Percentiles rank a stretch among this genome's conserved stretches.
phyloP scores from a whole-genome alignment of 352 stramenopile species.

The Phytophthora brassicae region DNA sequence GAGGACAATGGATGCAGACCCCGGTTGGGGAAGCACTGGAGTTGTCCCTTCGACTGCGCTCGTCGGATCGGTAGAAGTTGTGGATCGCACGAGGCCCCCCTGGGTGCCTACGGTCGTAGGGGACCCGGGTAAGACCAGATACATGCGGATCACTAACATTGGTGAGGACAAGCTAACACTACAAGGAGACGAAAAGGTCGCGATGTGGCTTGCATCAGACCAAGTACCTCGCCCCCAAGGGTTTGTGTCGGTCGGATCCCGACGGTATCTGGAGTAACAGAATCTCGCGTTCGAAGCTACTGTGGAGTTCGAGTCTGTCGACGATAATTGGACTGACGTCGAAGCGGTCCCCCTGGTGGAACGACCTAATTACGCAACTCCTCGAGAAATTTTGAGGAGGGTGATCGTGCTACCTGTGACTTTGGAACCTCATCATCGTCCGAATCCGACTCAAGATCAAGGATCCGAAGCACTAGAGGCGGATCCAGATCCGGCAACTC shows the following conservation, averaged over 20 bases:
- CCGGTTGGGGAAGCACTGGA: neutral
- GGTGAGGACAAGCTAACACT: neutral
- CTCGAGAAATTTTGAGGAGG: no score
- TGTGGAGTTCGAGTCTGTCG: neutral
- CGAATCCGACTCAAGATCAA: no score
- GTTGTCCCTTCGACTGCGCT: neutral
- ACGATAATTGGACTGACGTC: no score
- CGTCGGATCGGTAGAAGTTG: conserved; percentile 2
- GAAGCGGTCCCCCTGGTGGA: neutral
- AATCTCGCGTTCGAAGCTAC: conserved; percentile 8
- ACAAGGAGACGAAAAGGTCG: neutral
- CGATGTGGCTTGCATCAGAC: conserved; percentile 8
- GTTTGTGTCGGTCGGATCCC: conserved; percentile 9
- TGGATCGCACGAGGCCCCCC: neutral
- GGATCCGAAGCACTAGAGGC: no score
- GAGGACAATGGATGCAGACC: neutral
- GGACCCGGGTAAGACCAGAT: neutral
- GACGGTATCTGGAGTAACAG: conserved; percentile 14
- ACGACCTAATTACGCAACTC: neutral
- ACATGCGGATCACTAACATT: conserved; percentile 9
- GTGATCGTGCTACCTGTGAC: no score
- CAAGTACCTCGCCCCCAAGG: neutral
- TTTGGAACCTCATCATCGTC: no score
- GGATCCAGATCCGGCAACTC: no score
- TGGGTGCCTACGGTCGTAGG: conserved; percentile 7